A percentile compares a stretch with the other conserved stretches of the same genome.
phyloP scores from a whole-genome alignment of 257 asterid genomes.

The Solanum paucissectum region DNA sequence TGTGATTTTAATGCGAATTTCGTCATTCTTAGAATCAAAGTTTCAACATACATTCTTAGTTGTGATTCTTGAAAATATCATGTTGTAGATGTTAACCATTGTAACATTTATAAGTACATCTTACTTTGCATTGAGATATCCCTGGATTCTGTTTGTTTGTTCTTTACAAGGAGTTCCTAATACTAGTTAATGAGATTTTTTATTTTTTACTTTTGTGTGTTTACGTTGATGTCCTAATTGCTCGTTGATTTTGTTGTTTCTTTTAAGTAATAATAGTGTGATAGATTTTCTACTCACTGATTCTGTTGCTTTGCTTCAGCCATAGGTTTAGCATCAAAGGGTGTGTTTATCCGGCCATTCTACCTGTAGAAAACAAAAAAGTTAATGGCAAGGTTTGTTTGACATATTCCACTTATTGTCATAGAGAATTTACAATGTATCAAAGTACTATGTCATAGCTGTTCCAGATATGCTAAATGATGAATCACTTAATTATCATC shows the following conservation, averaged over 20 bases:
- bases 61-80: not conserved
- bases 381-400: constrained; percentile 59
- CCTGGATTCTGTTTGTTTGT: not conserved
- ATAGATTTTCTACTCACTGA: not conserved
- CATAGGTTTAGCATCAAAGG: constrained; percentile 76
- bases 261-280: not conserved
- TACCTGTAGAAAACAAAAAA: constrained; percentile 45
- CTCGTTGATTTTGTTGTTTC: not conserved
- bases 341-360: constrained; percentile 78
- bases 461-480: not conserved
- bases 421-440: not conserved
- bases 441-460: not conserved
- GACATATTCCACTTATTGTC: not conserved
- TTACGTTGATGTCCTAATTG: not conserved
- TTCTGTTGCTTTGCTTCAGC: constrained; percentile 26
- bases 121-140: not conserved
- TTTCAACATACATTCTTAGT: not conserved
- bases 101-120: not conserved
- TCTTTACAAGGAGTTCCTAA: not conserved
- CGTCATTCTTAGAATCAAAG: not conserved
- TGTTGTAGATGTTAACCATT: not conserved
- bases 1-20: not conserved
- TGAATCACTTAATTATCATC: not conserved
- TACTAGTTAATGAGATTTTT: not conserved
- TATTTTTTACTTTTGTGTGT: not conserved